Evolutionary conservation across 805 yeast species (phyloP).

Genomic region (Suhomyces emberorum): DNA sequence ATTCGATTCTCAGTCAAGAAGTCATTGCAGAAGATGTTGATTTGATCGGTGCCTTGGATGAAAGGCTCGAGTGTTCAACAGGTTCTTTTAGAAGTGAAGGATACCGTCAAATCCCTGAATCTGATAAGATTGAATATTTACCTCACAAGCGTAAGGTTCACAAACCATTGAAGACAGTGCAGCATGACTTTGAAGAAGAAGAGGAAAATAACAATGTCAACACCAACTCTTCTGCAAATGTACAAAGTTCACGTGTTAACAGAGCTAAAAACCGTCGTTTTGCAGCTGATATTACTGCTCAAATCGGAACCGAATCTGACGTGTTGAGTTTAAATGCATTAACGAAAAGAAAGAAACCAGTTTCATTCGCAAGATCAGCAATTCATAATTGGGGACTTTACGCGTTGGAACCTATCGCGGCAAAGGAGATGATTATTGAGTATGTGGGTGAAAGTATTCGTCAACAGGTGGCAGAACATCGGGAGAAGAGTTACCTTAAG

Average conservation of each 20-base stretch:
- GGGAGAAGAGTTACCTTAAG: slow-evolving; percentile 80
- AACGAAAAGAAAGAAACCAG: slow-evolving; percentile 87
- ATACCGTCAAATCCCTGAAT: slow-evolving; percentile 67
- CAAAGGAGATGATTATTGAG: slow-evolving; percentile 95
- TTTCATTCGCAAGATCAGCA: slow-evolving; percentile 94
- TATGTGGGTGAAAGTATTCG: slow-evolving; percentile 94
- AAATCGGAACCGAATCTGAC: slow-evolving; percentile 79
- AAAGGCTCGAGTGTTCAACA: slow-evolving; percentile 39
- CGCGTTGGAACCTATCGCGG: slow-evolving; percentile 93
- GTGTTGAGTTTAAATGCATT: slow-evolving; percentile 79
- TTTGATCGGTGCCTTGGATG: slow-evolving; percentile 23
- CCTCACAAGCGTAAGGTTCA: slow-evolving; percentile 75
- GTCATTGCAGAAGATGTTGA: slow-evolving; percentile 24
- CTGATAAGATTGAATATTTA: slow-evolving; percentile 67
- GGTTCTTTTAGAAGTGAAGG: slow-evolving; percentile 76
- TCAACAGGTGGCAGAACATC: slow-evolving; percentile 88
- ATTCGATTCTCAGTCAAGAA: slow-evolving; percentile 24
- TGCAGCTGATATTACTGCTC: slow-evolving; percentile 85
- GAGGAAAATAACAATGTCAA: slow-evolving; percentile 5
- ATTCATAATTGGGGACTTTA: slow-evolving; percentile 98
- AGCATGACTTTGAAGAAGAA: slow-evolving; percentile 53
- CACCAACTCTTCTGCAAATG: slow-evolving; percentile 21
- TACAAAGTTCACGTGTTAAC: slow-evolving; percentile 77
- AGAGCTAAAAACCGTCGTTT: slow-evolving; percentile 84
- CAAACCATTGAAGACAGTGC: slow-evolving; percentile 72